phyloP scores from a whole-genome alignment of 164 flowering plant genomes.

The Berberis thunbergii region DNA sequence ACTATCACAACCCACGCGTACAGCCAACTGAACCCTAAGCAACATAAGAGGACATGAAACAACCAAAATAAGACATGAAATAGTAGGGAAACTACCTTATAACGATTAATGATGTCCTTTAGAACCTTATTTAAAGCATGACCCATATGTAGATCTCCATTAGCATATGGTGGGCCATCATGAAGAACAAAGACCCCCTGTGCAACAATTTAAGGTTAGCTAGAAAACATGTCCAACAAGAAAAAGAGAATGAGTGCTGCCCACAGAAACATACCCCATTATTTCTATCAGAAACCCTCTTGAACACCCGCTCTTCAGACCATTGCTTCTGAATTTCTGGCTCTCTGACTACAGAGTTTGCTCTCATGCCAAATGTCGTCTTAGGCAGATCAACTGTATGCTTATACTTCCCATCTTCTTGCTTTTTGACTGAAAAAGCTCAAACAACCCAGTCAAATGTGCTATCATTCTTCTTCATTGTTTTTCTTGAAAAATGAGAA shows the following conservation, averaged over 20 bases:
- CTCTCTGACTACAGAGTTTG: conserved; percentile 77
- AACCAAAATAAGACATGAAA: background rate
- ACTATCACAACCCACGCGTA: background rate
- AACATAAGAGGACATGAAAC: background rate
- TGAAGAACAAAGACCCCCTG: conserved; percentile 85
- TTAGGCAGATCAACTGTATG: conserved; percentile 90
- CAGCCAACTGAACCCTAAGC: too few relatives aligned
- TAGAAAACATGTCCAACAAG: conserved; percentile 6
- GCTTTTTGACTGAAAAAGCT: conserved; percentile 50
- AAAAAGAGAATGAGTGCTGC: conserved; percentile 2
- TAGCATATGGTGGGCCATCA: conserved; percentile 99
- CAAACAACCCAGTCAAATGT: conserved; percentile 11
- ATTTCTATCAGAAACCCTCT: conserved; percentile 59
- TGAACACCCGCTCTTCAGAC: conserved; percentile 83
- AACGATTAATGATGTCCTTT: conserved; percentile 93
- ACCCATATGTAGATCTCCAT: conserved; percentile 95
- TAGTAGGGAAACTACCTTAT: conserved; percentile 48
- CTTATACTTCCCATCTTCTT: conserved; percentile 84
- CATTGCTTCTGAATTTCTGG: conserved; percentile 95
- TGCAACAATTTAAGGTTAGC: conserved; percentile 14
- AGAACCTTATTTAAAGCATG: conserved; percentile 96
- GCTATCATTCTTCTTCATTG: too few relatives aligned
- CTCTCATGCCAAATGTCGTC: conserved; percentile 87
- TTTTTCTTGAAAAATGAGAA: background rate
- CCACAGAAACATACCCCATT: conserved; percentile 52